phyloP scores from a whole-genome alignment of 768 basidiomycete species.

The Scleroderma bovista region DNA sequence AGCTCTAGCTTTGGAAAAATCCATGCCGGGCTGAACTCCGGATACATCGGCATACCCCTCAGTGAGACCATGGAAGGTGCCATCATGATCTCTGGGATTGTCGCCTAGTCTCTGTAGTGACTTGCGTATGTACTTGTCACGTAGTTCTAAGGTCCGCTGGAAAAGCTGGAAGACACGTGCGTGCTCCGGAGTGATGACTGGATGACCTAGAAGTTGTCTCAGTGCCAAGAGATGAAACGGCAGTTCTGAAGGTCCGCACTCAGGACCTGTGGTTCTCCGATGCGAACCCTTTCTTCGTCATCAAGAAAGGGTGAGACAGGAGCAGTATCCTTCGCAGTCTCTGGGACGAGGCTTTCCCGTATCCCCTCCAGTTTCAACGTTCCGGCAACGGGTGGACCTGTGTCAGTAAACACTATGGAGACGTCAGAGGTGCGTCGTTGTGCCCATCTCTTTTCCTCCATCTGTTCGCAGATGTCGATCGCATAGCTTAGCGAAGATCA shows the following conservation, averaged over 20 bases:
- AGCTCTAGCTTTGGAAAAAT: slow-evolving; percentile 24
- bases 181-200: slow-evolving; percentile 38
- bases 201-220: slow-evolving; percentile 13
- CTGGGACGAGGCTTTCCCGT: slow-evolving; percentile 20
- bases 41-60: slow-evolving; percentile 57
- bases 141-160: slow-evolving; percentile 79
- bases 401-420: slow-evolving; percentile 17
- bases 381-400: slow-evolving; percentile 29
- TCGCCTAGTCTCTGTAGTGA: slow-evolving; percentile 92
- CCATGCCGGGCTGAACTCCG: slow-evolving; percentile 61
- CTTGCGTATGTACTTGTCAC: slow-evolving; percentile 90
- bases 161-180: slow-evolving; percentile 62
- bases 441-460: slow-evolving; percentile 68
- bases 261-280: slow-evolving; percentile 27
- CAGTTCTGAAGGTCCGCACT: slow-evolving; percentile 14
- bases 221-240: background rate
- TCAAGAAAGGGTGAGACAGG: slow-evolving; percentile 20
- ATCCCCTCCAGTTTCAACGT: slow-evolving; percentile 37
- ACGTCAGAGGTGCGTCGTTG: slow-evolving; percentile 60
- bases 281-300: slow-evolving; percentile 33
- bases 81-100: slow-evolving; percentile 90
- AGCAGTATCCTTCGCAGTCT: slow-evolving; percentile 10
- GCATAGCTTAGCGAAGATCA: slow-evolving; percentile 1
- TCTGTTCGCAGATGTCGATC: slow-evolving; percentile 35
- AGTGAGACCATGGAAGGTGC: slow-evolving; percentile 62